These are phyloP conservation scores for Podospora australis DNA, from an alignment of 495 filamentous ascomycete genomes.

Conservation along the genomic window DNA sequence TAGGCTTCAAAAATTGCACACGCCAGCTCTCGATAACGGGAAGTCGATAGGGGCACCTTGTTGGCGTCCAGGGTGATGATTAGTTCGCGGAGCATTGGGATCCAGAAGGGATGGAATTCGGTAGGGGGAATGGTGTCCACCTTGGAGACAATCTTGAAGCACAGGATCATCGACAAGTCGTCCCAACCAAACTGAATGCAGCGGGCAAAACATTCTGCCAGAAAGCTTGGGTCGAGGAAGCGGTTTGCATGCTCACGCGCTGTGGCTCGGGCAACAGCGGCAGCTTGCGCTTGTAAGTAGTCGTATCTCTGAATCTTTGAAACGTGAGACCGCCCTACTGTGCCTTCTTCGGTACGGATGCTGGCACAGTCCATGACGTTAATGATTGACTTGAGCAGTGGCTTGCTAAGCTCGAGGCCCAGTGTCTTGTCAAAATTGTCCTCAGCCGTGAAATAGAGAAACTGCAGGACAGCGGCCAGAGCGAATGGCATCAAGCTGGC, in stretches of 20 bases:
- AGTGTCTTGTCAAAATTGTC: conserved; percentile 1
- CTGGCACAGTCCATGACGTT: background rate
- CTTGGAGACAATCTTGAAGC: conserved; percentile 6
- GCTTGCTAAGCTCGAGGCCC: conserved; percentile 6
- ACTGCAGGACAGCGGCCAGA: background rate
- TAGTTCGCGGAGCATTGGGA: conserved; percentile 16
- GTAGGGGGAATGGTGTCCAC: background rate
- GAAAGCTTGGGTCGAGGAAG: background rate
- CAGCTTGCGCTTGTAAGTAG: background rate
- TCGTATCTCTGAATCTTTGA: background rate
- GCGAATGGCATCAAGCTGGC: conserved; percentile 2
- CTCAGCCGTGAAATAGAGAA: background rate
- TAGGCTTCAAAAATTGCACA: conserved; percentile 13
- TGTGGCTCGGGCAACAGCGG: background rate
- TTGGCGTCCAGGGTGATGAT: conserved; percentile 10
- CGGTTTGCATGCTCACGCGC: background rate
- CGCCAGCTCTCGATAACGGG: conserved; percentile 14
- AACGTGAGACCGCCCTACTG: background rate
- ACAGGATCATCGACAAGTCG: conserved; percentile 4
- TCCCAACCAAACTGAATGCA: conserved; percentile 11
- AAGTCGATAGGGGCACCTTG: conserved; percentile 3
- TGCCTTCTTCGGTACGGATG: background rate
- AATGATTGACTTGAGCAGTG: conserved; percentile 1
- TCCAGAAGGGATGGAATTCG: conserved; percentile 17
- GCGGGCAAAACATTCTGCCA: conserved; percentile 8